Evolutionary conservation across 208 protist species (phyloP).

Genomic region (Vickermania spadyakhi): DNA sequence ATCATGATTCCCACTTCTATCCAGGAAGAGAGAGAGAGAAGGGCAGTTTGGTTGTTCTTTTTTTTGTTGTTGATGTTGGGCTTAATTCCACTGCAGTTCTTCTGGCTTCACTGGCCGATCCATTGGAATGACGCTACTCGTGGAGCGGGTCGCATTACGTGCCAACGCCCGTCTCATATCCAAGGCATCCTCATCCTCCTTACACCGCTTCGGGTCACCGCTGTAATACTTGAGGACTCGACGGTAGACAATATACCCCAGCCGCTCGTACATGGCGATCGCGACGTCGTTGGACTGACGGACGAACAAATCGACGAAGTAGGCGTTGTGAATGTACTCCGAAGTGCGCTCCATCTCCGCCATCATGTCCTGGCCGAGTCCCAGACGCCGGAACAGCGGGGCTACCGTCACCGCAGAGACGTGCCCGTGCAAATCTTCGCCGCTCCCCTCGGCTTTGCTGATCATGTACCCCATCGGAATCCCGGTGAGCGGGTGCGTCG

Average conservation of each 20-base stretch:
- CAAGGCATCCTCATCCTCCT: conserved; percentile 78
- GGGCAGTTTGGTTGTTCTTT: not conserved
- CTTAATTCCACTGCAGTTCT: conserved; percentile 80
- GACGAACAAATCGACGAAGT: conserved; percentile 99
- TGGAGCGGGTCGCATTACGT: conserved; percentile 72
- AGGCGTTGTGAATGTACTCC: conserved; percentile 86
- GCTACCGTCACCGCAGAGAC: conserved; percentile 98
- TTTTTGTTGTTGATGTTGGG: conserved; percentile 1
- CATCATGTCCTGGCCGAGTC: conserved; percentile 94
- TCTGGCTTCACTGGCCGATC: conserved; percentile 60
- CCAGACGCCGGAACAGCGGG: conserved; percentile 95
- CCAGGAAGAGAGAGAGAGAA: not conserved
- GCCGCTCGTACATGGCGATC: conserved; percentile 96
- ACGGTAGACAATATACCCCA: conserved; percentile 98
- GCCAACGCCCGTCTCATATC: conserved; percentile 98
- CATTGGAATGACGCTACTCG: conserved; percentile 72
- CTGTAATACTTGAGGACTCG: conserved; percentile 83
- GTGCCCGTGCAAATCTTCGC: conserved; percentile 96
- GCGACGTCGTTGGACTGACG: conserved; percentile 96
- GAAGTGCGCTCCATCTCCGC: conserved; percentile 89
- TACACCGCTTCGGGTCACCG: conserved; percentile 47
- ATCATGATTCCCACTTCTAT: too few relatives aligned
- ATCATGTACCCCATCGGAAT: conserved; percentile 95
- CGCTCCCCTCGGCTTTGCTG: conserved; percentile 95
- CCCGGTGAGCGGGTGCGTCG: conserved; percentile 80